phyloP scores from a whole-genome alignment of 2,329 filamentous ascomycete genomes.

The Calcarisporium arbuscula region DNA sequence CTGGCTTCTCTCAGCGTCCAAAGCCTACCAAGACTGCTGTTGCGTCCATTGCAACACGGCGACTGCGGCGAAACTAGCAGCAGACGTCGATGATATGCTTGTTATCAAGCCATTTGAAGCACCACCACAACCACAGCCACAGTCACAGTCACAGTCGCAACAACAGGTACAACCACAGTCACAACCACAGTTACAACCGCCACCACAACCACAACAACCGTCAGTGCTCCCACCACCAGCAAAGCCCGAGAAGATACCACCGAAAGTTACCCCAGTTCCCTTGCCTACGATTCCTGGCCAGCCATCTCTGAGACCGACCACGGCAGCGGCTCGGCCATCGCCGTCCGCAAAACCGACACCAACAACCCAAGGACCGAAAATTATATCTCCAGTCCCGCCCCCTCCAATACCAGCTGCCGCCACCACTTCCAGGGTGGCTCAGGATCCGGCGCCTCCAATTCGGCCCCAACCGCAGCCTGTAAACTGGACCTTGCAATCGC shows the following conservation, averaged over 20 bases:
- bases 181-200: slow-evolving; percentile 10
- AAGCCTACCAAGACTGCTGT: slow-evolving; percentile 42
- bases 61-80: slow-evolving; percentile 16
- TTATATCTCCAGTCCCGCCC: slow-evolving; percentile 6
- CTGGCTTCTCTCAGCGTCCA: slow-evolving; percentile 43
- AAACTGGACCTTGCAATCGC: slow-evolving; percentile 26
- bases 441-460: slow-evolving; percentile 3
- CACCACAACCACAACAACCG: slow-evolving; percentile 9
- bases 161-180: slow-evolving; percentile 4
- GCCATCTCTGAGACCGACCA: slow-evolving; percentile 23
- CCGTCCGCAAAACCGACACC: slow-evolving; percentile 13
- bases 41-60: slow-evolving; percentile 42
- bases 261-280: slow-evolving; percentile 30
- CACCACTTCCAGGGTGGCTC: not conserved
- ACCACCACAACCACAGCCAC: slow-evolving; percentile 10
- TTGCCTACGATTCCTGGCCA: slow-evolving; percentile 28
- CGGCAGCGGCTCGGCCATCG: slow-evolving; percentile 14
- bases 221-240: too few relatives aligned
- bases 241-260: slow-evolving; percentile 18
- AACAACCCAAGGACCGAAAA: slow-evolving; percentile 13
- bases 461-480: slow-evolving; percentile 8
- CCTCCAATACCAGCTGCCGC: slow-evolving; percentile 3
- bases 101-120: slow-evolving; percentile 11
- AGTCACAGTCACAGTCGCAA: slow-evolving; percentile 2
- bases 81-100: slow-evolving; percentile 20